A percentile compares a stretch with the other conserved stretches of the same genome.
These are phyloP conservation scores for Lentinus tigrinus DNA, from an alignment of 768 basidiomycete genomes.

Conservation along the genomic window DNA sequence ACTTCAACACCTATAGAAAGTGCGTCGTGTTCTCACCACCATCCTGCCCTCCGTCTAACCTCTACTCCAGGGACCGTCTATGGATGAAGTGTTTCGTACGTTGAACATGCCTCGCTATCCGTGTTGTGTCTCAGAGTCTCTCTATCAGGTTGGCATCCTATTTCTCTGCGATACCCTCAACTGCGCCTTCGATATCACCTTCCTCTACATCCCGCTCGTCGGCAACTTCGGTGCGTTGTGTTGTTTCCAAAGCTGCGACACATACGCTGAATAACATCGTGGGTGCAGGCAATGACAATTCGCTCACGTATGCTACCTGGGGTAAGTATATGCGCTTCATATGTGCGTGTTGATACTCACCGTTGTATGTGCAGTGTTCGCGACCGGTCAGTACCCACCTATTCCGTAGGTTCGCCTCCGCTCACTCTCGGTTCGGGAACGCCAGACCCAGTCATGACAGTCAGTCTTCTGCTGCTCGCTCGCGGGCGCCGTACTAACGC, in stretches of 20 bases:
- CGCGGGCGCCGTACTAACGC: too few species aligned
- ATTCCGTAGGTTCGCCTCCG: neutral
- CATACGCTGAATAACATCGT: neutral
- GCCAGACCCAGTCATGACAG: slow-evolving; percentile 46
- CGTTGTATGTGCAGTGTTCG: slow-evolving; percentile 36
- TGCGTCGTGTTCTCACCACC: slow-evolving; percentile 7
- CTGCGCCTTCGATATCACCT: slow-evolving; percentile 41
- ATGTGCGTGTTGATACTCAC: neutral
- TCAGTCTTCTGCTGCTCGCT: slow-evolving; percentile 24
- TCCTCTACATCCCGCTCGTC: slow-evolving; percentile 49
- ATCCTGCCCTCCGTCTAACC: neutral
- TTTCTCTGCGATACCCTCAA: slow-evolving; percentile 51
- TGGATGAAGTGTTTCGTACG: slow-evolving; percentile 49
- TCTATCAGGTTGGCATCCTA: slow-evolving; percentile 38
- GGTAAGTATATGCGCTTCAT: slow-evolving; percentile 18
- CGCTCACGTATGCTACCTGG: slow-evolving; percentile 28
- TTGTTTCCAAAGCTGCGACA: neutral
- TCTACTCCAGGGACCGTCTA: slow-evolving; percentile 36
- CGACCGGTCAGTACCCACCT: slow-evolving; percentile 30
- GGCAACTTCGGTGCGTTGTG: slow-evolving; percentile 40
- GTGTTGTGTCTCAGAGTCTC: neutral
- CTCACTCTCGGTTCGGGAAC: neutral
- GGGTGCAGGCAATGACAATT: slow-evolving; percentile 32
- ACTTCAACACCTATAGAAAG: slow-evolving; percentile 44
- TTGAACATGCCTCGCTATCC: neutral